Evolutionary conservation across 192 early-diverging fungal species (phyloP).

Genomic region (Linnemannia elongata): DNA sequence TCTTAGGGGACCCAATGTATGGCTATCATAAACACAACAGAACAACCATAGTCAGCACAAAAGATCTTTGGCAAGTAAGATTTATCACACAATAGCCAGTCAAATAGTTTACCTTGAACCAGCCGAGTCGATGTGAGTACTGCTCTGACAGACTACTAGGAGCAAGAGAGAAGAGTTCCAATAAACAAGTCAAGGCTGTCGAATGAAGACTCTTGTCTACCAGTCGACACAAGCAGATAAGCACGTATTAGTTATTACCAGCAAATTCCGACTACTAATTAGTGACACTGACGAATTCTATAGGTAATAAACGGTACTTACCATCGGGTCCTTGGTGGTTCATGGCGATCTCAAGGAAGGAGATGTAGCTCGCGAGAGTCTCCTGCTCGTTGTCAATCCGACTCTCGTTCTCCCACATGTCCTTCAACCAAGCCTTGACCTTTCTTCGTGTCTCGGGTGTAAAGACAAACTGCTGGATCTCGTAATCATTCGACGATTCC

Average conservation of each 20-base stretch:
- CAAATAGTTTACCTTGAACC: slow-evolving; percentile 53
- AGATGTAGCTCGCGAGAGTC: slow-evolving; percentile 64
- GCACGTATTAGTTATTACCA: background rate
- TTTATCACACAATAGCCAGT: slow-evolving; percentile 3
- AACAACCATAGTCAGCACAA: slow-evolving; percentile 1
- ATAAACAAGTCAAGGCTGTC: slow-evolving; percentile 72
- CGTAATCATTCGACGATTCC: slow-evolving; percentile 59
- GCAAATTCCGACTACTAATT: too few species aligned
- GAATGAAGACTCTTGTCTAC: slow-evolving; percentile 73
- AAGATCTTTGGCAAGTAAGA: slow-evolving; percentile 11
- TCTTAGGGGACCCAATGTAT: slow-evolving; percentile 67
- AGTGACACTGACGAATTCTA: background rate
- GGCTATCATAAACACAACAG: slow-evolving; percentile 53
- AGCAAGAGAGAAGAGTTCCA: slow-evolving; percentile 79
- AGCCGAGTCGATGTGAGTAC: slow-evolving; percentile 64
- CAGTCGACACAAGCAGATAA: background rate
- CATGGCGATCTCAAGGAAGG: slow-evolving; percentile 72
- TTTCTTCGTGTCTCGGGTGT: slow-evolving; percentile 30
- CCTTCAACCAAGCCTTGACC: slow-evolving; percentile 51
- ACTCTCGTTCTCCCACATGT: slow-evolving; percentile 49
- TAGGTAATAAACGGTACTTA: background rate
- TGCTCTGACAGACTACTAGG: slow-evolving; percentile 68
- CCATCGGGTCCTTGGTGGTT: slow-evolving; percentile 57
- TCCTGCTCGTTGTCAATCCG: slow-evolving; percentile 61
- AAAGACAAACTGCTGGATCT: slow-evolving; percentile 50